Evolutionary conservation across 2,329 filamentous ascomycete genomes (phyloP).

Genomic region (Ascochyta clinopodiicola): DNA sequence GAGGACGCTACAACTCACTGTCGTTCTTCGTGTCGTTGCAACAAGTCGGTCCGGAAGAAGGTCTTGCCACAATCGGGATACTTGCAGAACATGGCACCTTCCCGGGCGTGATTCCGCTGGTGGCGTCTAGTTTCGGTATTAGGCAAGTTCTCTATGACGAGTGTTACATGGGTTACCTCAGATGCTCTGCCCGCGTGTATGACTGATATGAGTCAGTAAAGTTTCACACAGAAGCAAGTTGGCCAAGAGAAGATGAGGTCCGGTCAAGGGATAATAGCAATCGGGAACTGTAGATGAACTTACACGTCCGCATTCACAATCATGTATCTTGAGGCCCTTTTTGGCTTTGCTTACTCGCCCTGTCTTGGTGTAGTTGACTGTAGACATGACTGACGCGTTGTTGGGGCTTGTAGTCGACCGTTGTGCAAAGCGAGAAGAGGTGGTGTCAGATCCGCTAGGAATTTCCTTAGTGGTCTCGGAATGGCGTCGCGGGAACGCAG

Average conservation of each 20-base stretch:
- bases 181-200: constrained; percentile 56
- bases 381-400: constrained; percentile 36
- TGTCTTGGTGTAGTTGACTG: constrained; percentile 53
- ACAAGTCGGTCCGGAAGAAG: constrained; percentile 54
- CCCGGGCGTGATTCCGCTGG: constrained; percentile 55
- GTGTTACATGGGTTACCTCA: constrained; percentile 44
- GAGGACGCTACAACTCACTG: constrained; percentile 46
- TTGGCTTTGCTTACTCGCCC: constrained; percentile 57
- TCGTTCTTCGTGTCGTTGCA: constrained; percentile 53
- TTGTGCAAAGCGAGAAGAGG: constrained; percentile 40
- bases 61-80: constrained; percentile 51
- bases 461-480: constrained; percentile 32
- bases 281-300: constrained; percentile 24
- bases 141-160: neutral
- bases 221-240: neutral
- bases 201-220: constrained; percentile 45
- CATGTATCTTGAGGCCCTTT: constrained; percentile 55
- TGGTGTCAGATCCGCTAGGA: constrained; percentile 32
- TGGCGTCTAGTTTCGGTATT: constrained; percentile 47
- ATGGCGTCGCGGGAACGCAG: constrained; percentile 37
- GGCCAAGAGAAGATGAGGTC: neutral
- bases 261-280: constrained; percentile 1
- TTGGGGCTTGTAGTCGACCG: constrained; percentile 40
- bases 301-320: constrained; percentile 57
- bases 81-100: constrained; percentile 50